A percentile compares a stretch with the other conserved stretches of the same genome.
Conservation (phyloP, 331 rosid species). For the Spiraea crenata region DNA sequence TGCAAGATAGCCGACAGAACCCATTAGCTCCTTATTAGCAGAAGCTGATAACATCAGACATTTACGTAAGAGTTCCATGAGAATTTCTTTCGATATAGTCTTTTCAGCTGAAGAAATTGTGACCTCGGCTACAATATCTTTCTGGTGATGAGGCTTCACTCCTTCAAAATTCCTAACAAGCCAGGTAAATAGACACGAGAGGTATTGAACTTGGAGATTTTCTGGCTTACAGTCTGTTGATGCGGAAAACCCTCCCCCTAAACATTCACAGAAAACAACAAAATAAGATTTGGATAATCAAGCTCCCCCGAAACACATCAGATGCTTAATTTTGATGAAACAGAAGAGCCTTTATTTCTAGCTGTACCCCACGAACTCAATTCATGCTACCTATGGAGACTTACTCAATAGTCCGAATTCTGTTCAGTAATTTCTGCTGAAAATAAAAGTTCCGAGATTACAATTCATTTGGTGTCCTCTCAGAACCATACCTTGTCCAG, state of each 20-base stretch:
- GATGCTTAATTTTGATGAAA: not conserved
- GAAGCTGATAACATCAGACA: slow-evolving; percentile 60
- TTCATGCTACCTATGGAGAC: too few relatives aligned
- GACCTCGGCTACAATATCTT: slow-evolving; percentile 6
- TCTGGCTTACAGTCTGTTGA: slow-evolving; percentile 32
- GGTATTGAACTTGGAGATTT: slow-evolving; percentile 37
- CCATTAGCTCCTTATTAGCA: slow-evolving; percentile 59
- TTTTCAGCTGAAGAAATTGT: slow-evolving; percentile 32
- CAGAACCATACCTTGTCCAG: too few relatives aligned
- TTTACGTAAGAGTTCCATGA: slow-evolving; percentile 56
- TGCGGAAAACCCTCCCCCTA: slow-evolving; percentile 28
- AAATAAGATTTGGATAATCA: not conserved
- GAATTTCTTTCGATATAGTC: slow-evolving; percentile 39
- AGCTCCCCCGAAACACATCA: not conserved
- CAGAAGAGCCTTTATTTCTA: too few relatives aligned
- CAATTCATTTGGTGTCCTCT: too few relatives aligned
- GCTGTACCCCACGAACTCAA: too few relatives aligned
- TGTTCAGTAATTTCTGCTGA: too few relatives aligned
- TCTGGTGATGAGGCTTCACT: slow-evolving; percentile 21
- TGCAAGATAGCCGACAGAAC: slow-evolving; percentile 58
- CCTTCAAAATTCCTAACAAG: slow-evolving; percentile 47
- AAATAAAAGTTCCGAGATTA: too few relatives aligned
- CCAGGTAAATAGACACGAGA: slow-evolving; percentile 74
- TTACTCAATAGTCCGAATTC: too few relatives aligned
- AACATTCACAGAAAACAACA: slow-evolving; percentile 16